These are phyloP conservation scores for Solanum boliviense DNA, from an alignment of 257 asterid species.

Conservation along the genomic window DNA sequence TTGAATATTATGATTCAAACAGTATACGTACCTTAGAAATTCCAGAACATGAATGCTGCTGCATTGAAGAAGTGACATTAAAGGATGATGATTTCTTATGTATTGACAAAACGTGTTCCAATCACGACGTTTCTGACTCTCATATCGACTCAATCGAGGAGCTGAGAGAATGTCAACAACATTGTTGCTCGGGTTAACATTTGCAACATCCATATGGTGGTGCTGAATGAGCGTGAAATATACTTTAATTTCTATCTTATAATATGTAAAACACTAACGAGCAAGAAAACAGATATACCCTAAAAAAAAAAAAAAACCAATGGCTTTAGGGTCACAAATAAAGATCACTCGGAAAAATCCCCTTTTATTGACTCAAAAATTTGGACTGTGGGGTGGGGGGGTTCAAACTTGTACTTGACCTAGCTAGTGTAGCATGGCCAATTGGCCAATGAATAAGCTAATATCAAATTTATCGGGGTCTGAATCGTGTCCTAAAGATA, in stretches of 20 bases:
- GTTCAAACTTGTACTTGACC: not conserved
- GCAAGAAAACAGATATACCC: not conserved
- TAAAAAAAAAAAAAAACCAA: not conserved
- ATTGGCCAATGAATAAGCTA: too few relatives aligned
- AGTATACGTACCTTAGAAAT: conserved; percentile 3
- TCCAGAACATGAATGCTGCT: conserved; percentile 16
- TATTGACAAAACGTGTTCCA: conserved; percentile 37
- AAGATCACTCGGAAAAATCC: not conserved
- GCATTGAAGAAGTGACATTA: conserved; percentile 8
- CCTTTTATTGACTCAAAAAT: not conserved
- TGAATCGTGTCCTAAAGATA: too few relatives aligned
- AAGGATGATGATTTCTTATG: conserved; percentile 17
- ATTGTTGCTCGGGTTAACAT: not conserved
- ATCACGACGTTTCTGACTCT: conserved; percentile 32
- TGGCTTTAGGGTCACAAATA: not conserved
- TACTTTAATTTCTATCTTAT: not conserved
- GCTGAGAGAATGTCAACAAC: not conserved
- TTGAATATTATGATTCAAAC: not conserved
- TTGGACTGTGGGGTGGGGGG: not conserved
- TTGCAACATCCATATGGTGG: conserved; percentile 11
- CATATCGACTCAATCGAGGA: conserved; percentile 19
- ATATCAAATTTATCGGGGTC: not conserved
- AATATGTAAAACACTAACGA: not conserved
- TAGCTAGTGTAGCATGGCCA: not conserved
- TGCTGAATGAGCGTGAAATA: not conserved